Evolutionary conservation across 768 basidiomycete genomes (phyloP).

Genomic region (Pleurotus pulmonarius): DNA sequence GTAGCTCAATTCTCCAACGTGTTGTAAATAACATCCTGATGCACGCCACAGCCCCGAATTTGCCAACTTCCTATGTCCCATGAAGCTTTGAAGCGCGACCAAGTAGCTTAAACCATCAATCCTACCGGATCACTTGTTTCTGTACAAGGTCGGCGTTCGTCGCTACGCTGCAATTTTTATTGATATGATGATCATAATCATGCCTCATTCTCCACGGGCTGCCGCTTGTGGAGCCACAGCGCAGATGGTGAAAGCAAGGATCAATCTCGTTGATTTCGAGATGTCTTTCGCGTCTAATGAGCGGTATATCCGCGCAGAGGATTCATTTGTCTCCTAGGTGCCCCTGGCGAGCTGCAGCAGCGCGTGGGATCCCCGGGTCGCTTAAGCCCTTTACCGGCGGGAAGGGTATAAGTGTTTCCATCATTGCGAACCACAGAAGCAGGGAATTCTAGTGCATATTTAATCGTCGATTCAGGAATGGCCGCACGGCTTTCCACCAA

Average conservation of each 20-base stretch:
- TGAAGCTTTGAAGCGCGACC: too few relatives aligned
- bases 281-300: not conserved
- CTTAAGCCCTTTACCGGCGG: not conserved
- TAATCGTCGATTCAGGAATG: not conserved
- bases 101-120: too few relatives aligned
- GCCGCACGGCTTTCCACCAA: constrained; percentile 41
- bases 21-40: too few relatives aligned
- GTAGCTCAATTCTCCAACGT: too few relatives aligned
- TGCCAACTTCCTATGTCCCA: too few relatives aligned
- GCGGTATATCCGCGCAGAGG: not conserved
- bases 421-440: not conserved
- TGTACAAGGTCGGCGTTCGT: too few relatives aligned
- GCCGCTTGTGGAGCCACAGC: not conserved
- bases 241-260: not conserved
- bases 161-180: not conserved
- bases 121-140: too few relatives aligned
- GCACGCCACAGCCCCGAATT: too few relatives aligned
- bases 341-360: not conserved
- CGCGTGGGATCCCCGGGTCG: too few relatives aligned
- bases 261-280: too few relatives aligned
- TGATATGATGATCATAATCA: not conserved
- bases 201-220: too few relatives aligned
- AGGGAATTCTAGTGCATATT: too few relatives aligned
- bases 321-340: not conserved
- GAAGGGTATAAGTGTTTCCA: not conserved